Base-by-base conservation (phyloP, 331 rosid species). In the Saraca asoca region DNA sequence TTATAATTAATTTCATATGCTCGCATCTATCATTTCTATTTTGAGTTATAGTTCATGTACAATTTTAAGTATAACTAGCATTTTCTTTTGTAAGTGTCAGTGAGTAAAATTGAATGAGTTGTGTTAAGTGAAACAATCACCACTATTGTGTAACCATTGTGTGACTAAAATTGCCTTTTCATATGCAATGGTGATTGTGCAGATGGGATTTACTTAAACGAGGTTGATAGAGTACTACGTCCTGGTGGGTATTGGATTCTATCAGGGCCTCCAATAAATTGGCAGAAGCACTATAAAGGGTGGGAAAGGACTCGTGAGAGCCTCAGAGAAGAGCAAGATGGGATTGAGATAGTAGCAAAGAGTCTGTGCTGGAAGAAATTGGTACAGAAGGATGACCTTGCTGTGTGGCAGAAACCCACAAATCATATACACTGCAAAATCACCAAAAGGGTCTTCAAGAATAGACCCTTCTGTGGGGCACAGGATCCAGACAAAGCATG, bases 211-310 rank as follows among this genome's bases (percentile, higher is more conserved):
- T 94, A 87, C 80, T 78, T 94, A 65, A 83, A 85, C 0, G 99
- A 94, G 65, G 85, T 94, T 15, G 97, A 94, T 70, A 42, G 99
- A 59, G 80, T 94, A 18, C 53, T 94, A 1, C 88, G 99, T 10
- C 99, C 99, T 0, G 99, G 99, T 0, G 99, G 99, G 64, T 94
- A 90, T 12, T 94, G 99, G 99, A 74, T 94, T 72, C 87, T 94
- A 10, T 94, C 99, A 0, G 99, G 99, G 39, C 99, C 99, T 12
- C 99, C 99, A 9, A 85, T 94, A 62, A 94, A 94, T 66, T 94
- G 91, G 91, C 61, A 81, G 77, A 83, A 3, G 2, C 92, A 90
- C 50, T 88, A 86, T 90, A 86, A 78, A 76, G 97, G 97, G 4
- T 94, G 99, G 99, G 77, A 86, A 11, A 86, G 99, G 75, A 86